Conservation (phyloP, 1,139 yeast genomes). For the Yamadazyma sp. region DNA sequence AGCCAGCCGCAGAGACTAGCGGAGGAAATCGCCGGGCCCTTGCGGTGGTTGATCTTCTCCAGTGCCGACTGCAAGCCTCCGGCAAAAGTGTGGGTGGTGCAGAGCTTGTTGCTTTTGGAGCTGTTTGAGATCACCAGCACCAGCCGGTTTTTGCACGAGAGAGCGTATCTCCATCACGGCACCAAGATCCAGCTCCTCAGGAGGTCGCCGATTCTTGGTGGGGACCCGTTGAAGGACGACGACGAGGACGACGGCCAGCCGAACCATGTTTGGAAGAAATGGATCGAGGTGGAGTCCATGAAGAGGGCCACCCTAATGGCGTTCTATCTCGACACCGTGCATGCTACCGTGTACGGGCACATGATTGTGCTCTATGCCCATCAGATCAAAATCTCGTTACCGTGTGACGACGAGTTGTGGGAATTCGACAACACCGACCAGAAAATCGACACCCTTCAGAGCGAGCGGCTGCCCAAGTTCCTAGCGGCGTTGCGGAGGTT, state of each 20-base stretch:
- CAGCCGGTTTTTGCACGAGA: slow-evolving; percentile 56
- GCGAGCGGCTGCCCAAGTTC: slow-evolving; percentile 32
- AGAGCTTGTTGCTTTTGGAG: slow-evolving; percentile 59
- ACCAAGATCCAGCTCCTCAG: slow-evolving; percentile 68
- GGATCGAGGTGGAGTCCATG: slow-evolving; percentile 35
- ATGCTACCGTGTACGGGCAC: slow-evolving; percentile 36
- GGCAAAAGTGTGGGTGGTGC: slow-evolving; percentile 63
- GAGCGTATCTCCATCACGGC: slow-evolving; percentile 75
- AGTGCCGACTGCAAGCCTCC: slow-evolving; percentile 53
- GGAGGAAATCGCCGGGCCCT: slow-evolving; percentile 54
- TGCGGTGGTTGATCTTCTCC: slow-evolving; percentile 61
- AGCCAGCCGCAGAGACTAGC: slow-evolving; percentile 23
- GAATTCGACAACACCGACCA: slow-evolving; percentile 21
- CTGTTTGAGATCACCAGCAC: slow-evolving; percentile 54
- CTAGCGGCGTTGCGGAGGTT: slow-evolving; percentile 55
- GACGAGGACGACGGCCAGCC: slow-evolving; percentile 18
- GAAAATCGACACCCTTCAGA: slow-evolving; percentile 8
- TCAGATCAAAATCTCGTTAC: slow-evolving; percentile 29
- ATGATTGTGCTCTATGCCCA: slow-evolving; percentile 28
- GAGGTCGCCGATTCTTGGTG: slow-evolving; percentile 67
- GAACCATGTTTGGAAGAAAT: slow-evolving; percentile 25
- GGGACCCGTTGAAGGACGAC: slow-evolving; percentile 47
- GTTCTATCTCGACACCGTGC: slow-evolving; percentile 31
- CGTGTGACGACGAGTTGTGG: slow-evolving; percentile 35
- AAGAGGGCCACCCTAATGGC: slow-evolving; percentile 33